Evolutionary conservation across 352 stramenopile species (phyloP).

Genomic region (Pythium rishiriense): DNA sequence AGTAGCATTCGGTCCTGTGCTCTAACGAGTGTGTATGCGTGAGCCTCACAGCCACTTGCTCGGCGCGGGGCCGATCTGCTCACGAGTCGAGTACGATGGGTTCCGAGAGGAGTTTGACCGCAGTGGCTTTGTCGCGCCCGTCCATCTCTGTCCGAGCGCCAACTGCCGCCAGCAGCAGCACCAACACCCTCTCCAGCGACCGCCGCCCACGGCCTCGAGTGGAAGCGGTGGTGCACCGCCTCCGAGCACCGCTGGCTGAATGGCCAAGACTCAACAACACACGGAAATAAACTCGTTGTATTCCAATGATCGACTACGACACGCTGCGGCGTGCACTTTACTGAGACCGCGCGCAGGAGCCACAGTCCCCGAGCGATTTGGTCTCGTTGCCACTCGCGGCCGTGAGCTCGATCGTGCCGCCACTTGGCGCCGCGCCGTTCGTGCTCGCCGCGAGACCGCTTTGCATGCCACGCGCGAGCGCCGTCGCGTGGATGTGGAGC

Average conservation of each 20-base stretch:
- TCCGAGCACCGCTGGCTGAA: background rate
- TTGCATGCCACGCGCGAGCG: constrained; percentile 30
- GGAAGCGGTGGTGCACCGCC: background rate
- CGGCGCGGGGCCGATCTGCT: constrained; percentile 35
- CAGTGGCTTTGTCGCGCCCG: constrained; percentile 38
- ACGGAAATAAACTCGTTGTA: too few species aligned
- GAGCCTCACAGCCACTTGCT: constrained; percentile 24
- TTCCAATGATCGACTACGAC: background rate
- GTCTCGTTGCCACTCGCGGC: background rate
- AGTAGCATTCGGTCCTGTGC: background rate
- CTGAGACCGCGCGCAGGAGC: constrained; percentile 28
- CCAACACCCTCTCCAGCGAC: background rate
- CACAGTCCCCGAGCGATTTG: constrained; percentile 24
- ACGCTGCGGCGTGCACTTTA: constrained; percentile 1
- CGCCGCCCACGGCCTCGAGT: background rate
- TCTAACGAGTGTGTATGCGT: background rate
- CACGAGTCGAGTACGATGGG: constrained; percentile 48
- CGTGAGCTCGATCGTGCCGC: constrained; percentile 23
- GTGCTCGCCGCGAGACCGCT: background rate
- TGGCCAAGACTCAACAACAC: too few species aligned
- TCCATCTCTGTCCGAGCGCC: constrained; percentile 39
- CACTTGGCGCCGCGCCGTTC: background rate
- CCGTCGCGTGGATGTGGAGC: constrained; percentile 56
- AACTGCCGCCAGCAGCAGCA: constrained; percentile 34
- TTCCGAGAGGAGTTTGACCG: constrained; percentile 49